A percentile compares a stretch with the other conserved stretches of the same genome.
Evolutionary conservation across 306 rosid genomes (phyloP).

Genomic region (Quercus berberidifolia): DNA sequence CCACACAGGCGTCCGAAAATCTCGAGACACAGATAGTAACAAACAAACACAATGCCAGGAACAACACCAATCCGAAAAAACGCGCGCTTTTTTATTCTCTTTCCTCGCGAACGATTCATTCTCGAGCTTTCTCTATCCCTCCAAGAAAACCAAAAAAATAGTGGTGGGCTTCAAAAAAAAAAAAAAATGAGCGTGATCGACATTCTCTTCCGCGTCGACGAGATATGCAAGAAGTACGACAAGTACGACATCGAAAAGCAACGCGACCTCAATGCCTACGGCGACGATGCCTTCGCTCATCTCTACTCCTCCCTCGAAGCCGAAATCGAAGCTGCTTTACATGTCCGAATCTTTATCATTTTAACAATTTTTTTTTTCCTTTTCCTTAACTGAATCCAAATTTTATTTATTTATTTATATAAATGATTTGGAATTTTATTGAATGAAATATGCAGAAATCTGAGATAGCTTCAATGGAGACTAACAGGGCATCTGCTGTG

Average conservation of each 20-base stretch:
- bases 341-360: conserved; percentile 16
- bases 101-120: not conserved
- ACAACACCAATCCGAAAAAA: no score
- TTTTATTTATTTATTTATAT: not conserved
- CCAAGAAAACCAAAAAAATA: not conserved
- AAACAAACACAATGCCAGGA: no score
- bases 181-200: conserved; percentile 65
- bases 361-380: not conserved
- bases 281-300: conserved; percentile 65
- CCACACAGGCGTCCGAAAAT: no score
- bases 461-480: conserved; percentile 31
- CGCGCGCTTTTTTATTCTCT: no score
- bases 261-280: conserved; percentile 61
- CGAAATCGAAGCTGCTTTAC: conserved; percentile 44
- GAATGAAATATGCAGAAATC: conserved; percentile 30
- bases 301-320: conserved; percentile 44
- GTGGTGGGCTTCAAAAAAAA: not conserved
- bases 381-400: not conserved
- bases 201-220: conserved; percentile 73
- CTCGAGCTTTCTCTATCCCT: not conserved
- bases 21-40: no score
- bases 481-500: conserved; percentile 34
- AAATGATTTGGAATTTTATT: not conserved
- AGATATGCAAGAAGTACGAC: conserved; percentile 66
- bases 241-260: conserved; percentile 76